These are phyloP conservation scores for Monilinia fructigena DNA, from an alignment of 2,329 filamentous ascomycete species.

Conservation along the genomic window DNA sequence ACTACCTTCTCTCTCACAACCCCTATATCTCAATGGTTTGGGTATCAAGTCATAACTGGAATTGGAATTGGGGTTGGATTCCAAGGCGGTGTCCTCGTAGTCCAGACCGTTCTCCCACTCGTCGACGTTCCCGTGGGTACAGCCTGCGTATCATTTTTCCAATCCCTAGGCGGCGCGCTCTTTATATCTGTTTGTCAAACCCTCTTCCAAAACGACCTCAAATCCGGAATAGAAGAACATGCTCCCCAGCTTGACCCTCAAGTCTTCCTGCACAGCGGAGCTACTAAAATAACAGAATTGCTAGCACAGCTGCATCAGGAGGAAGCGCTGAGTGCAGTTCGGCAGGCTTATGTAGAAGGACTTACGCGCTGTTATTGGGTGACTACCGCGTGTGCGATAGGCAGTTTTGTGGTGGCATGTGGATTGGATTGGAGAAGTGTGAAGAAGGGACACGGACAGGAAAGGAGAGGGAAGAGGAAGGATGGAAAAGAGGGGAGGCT, in stretches of 20 bases:
- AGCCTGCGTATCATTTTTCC: conserved; percentile 58
- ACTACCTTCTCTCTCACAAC: conserved; percentile 45
- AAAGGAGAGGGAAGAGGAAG: conserved; percentile 19
- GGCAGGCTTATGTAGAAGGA: conserved; percentile 56
- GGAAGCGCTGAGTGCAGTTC: conserved; percentile 47
- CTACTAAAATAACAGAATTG: conserved; percentile 49
- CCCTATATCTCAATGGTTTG: conserved; percentile 52
- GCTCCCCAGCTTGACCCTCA: conserved; percentile 48
- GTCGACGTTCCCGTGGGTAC: conserved; percentile 52
- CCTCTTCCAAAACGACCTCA: conserved; percentile 63
- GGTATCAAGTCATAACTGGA: conserved; percentile 52
- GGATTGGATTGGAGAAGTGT: conserved; percentile 55
- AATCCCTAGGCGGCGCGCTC: conserved; percentile 64
- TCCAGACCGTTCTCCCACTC: conserved; percentile 52
- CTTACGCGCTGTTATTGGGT: conserved; percentile 54
- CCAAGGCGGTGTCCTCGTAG: conserved; percentile 36
- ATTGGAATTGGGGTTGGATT: conserved; percentile 33
- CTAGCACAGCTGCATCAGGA: conserved; percentile 45
- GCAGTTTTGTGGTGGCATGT: conserved; percentile 47
- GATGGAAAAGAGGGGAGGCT: not conserved
- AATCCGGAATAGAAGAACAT: conserved; percentile 49
- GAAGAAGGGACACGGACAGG: conserved; percentile 43
- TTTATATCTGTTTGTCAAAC: conserved; percentile 65
- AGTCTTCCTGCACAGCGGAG: conserved; percentile 54
- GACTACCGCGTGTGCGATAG: conserved; percentile 48